Conservation (phyloP, 2,329 filamentous ascomycete species). For the Phyllosticta citribraziliensis region DNA sequence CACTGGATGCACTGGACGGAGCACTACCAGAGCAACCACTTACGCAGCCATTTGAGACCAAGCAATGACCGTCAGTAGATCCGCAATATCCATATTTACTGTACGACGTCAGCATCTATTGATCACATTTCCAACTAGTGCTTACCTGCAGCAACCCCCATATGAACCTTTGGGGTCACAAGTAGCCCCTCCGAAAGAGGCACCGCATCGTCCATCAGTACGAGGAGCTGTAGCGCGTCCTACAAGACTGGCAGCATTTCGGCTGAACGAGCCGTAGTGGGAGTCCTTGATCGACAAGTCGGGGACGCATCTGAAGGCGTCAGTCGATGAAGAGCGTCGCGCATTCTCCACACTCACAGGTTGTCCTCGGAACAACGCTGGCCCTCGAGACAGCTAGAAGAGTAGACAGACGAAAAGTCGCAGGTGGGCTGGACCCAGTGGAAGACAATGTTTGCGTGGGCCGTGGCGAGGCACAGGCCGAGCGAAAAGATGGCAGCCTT, state of each 20-base stretch:
- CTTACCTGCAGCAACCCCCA: conserved; percentile 18
- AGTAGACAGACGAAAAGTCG: conserved; percentile 18
- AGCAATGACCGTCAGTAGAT: conserved; percentile 24
- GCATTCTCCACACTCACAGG: conserved; percentile 18
- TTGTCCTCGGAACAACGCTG: conserved; percentile 27
- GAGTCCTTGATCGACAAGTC: conserved; percentile 11
- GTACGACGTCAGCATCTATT: neutral
- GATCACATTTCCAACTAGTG: neutral
- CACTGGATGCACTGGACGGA: neutral
- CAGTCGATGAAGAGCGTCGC: neutral
- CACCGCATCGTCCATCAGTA: conserved; percentile 21
- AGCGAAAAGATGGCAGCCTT: conserved; percentile 8
- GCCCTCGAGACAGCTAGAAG: conserved; percentile 27
- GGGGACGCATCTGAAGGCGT: neutral
- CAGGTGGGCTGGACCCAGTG: conserved; percentile 37
- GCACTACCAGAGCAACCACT: conserved; percentile 16
- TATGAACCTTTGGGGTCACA: conserved; percentile 15
- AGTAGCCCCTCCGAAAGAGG: conserved; percentile 17
- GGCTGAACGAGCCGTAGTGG: conserved; percentile 19
- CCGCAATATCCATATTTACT: conserved; percentile 20
- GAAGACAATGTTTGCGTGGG: conserved; percentile 41
- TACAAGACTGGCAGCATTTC: conserved; percentile 20
- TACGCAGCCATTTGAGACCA: conserved; percentile 26
- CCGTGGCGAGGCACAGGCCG: conserved; percentile 21
- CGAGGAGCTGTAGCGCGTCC: conserved; percentile 16